Conservation (phyloP, 2,329 filamentous ascomycete genomes). For the Ceratocystis diversiconidia region DNA sequence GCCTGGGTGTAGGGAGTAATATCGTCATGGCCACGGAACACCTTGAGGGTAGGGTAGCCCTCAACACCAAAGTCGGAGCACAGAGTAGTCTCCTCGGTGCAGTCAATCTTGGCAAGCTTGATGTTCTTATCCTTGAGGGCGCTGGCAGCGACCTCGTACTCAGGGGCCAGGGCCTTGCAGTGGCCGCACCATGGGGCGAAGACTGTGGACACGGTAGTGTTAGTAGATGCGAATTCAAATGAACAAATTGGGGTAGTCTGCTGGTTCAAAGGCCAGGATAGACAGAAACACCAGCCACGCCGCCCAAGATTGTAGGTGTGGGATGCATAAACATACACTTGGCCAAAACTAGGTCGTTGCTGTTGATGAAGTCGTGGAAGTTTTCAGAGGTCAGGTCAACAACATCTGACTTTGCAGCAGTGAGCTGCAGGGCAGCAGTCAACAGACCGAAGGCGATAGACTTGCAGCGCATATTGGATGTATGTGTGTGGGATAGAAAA, state of each 20-base stretch:
- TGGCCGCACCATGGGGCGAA: slow-evolving; percentile 95
- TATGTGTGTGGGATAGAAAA: slow-evolving; percentile 13
- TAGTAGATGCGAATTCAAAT: not conserved
- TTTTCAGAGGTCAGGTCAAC: slow-evolving; percentile 69
- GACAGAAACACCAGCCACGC: no score
- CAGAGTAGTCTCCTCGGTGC: slow-evolving; percentile 84
- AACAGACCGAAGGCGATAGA: slow-evolving; percentile 40
- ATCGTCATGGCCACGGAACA: slow-evolving; percentile 85
- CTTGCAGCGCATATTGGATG: slow-evolving; percentile 35
- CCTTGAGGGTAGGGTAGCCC: slow-evolving; percentile 96
- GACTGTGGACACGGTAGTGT: slow-evolving; percentile 37
- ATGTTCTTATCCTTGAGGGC: slow-evolving; percentile 79
- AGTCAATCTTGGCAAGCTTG: slow-evolving; percentile 76
- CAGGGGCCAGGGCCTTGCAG: slow-evolving; percentile 93
- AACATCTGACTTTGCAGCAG: slow-evolving; percentile 63
- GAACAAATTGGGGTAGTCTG: no score
- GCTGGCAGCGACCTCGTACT: slow-evolving; percentile 79
- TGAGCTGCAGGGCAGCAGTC: slow-evolving; percentile 43
- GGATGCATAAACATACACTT: slow-evolving; percentile 54
- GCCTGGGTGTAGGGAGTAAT: slow-evolving; percentile 72
- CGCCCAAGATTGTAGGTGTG: no score
- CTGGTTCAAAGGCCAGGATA: no score
- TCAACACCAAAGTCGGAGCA: slow-evolving; percentile 85
- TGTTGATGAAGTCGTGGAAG: slow-evolving; percentile 74
- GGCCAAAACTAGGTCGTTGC: slow-evolving; percentile 78